A percentile compares a stretch with the other conserved stretches of the same genome.
Evolutionary conservation across 352 stramenopile species (phyloP).

Genomic region (Phytophthora chlamydospora): DNA sequence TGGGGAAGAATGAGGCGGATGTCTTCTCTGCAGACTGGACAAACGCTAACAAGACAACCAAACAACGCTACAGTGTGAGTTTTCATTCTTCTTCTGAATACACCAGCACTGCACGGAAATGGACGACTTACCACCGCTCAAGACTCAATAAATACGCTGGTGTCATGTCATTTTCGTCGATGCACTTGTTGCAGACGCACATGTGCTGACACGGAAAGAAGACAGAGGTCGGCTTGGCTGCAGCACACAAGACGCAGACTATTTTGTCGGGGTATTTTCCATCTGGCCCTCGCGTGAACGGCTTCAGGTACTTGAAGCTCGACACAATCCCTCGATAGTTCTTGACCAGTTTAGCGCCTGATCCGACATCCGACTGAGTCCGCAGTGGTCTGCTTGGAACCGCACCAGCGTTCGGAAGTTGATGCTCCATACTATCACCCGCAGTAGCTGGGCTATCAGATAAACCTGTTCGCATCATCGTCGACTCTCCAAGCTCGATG

Average conservation of each 20-base stretch:
- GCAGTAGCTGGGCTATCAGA: too few species aligned
- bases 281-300: slow-evolving; percentile 46
- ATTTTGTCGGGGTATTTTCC: slow-evolving; percentile 41
- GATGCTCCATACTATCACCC: too few species aligned
- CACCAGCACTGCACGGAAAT: background rate
- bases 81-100: background rate
- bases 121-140: slow-evolving; percentile 33
- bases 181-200: slow-evolving; percentile 60
- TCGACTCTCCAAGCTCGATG: background rate
- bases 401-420: too few species aligned
- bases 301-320: slow-evolving; percentile 48
- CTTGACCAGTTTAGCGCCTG: slow-evolving; percentile 34
- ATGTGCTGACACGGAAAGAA: slow-evolving; percentile 74
- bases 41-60: slow-evolving; percentile 31
- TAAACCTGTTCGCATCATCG: too few species aligned
- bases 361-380: background rate
- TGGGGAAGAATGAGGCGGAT: slow-evolving; percentile 59
- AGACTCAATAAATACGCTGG: slow-evolving; percentile 12
- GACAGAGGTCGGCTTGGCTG: slow-evolving; percentile 36
- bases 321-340: slow-evolving; percentile 56
- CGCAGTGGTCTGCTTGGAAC: too few species aligned
- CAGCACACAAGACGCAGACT: slow-evolving; percentile 50
- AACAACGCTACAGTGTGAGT: background rate
- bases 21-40: slow-evolving; percentile 56
- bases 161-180: slow-evolving; percentile 45